Percentiles rank a stretch among this genome's conserved stretches.
phyloP scores from a whole-genome alignment of 208 protist genomes.

The Angomonas deanei region DNA sequence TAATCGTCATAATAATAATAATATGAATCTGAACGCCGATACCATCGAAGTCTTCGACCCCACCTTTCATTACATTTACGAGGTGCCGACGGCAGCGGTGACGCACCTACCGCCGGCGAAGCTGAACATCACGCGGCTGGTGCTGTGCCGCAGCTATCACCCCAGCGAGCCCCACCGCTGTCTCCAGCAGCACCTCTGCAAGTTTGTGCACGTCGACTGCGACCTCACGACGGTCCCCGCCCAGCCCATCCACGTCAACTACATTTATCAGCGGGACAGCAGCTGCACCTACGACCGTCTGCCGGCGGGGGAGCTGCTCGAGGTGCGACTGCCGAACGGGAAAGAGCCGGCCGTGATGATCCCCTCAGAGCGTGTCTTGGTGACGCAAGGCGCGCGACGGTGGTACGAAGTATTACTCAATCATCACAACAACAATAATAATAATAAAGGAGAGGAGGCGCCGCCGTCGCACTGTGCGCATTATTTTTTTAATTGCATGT shows the following conservation, averaged over 20 bases:
- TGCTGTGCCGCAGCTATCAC: slow-evolving; percentile 72
- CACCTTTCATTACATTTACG: slow-evolving; percentile 57
- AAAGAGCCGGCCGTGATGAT: slow-evolving; percentile 14
- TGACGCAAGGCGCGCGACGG: slow-evolving; percentile 6
- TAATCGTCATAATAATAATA: no score
- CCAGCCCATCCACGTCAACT: slow-evolving; percentile 78
- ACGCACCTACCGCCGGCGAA: slow-evolving; percentile 58
- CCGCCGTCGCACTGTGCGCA: slow-evolving; percentile 78
- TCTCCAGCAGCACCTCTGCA: slow-evolving; percentile 56
- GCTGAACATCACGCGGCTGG: slow-evolving; percentile 81
- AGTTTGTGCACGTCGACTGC: slow-evolving; percentile 76
- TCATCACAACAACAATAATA: background rate
- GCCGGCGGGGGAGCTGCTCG: slow-evolving; percentile 14
- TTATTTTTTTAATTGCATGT: slow-evolving; percentile 85
- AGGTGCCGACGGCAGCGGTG: slow-evolving; percentile 43
- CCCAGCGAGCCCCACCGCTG: slow-evolving; percentile 41
- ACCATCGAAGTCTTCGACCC: slow-evolving; percentile 55
- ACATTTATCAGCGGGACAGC: slow-evolving; percentile 60
- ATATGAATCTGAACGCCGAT: slow-evolving; percentile 3
- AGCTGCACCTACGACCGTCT: slow-evolving; percentile 69
- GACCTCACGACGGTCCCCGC: slow-evolving; percentile 36
- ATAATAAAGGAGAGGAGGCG: slow-evolving; percentile 5
- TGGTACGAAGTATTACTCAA: background rate
- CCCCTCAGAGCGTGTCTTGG: slow-evolving; percentile 30
- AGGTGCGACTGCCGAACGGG: slow-evolving; percentile 22